Evolutionary conservation across 2,329 filamentous ascomycete genomes (phyloP).

Genomic region (Penicillium sp.): DNA sequence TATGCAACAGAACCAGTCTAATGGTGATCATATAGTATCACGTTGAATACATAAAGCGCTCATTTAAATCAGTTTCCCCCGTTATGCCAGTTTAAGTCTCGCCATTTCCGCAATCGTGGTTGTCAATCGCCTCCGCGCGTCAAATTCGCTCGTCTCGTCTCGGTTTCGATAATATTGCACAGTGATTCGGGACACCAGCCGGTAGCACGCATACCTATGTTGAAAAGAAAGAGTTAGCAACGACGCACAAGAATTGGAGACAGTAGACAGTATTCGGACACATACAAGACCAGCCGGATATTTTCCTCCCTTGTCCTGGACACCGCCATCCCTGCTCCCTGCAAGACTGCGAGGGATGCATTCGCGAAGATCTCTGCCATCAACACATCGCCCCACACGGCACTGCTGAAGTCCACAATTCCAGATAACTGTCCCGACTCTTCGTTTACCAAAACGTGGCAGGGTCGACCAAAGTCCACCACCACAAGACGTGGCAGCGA

Average conservation of each 20-base stretch:
- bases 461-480: slow-evolving; percentile 48
- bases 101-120: slow-evolving; percentile 32
- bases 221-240: not conserved
- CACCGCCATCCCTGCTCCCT: slow-evolving; percentile 34
- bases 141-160: slow-evolving; percentile 37
- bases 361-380: slow-evolving; percentile 52
- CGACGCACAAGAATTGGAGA: too few species aligned
- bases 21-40: not conserved
- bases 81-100: slow-evolving; percentile 15
- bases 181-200: slow-evolving; percentile 36
- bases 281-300: slow-evolving; percentile 38
- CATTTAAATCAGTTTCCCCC: not conserved
- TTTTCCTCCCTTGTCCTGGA: slow-evolving; percentile 24
- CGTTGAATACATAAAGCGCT: not conserved
- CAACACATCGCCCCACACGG: slow-evolving; percentile 57
- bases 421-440: slow-evolving; percentile 49
- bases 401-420: slow-evolving; percentile 53
- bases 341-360: slow-evolving; percentile 35
- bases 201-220: slow-evolving; percentile 41
- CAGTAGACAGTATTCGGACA: not conserved
- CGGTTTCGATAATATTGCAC: slow-evolving; percentile 41
- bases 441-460: slow-evolving; percentile 53
- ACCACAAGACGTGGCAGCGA: slow-evolving; percentile 53
- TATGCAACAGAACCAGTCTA: not conserved
- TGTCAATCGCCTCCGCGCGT: slow-evolving; percentile 37